These are phyloP conservation scores for Lactifluus piperatus DNA, from an alignment of 768 basidiomycete species.

Conservation along the genomic window DNA sequence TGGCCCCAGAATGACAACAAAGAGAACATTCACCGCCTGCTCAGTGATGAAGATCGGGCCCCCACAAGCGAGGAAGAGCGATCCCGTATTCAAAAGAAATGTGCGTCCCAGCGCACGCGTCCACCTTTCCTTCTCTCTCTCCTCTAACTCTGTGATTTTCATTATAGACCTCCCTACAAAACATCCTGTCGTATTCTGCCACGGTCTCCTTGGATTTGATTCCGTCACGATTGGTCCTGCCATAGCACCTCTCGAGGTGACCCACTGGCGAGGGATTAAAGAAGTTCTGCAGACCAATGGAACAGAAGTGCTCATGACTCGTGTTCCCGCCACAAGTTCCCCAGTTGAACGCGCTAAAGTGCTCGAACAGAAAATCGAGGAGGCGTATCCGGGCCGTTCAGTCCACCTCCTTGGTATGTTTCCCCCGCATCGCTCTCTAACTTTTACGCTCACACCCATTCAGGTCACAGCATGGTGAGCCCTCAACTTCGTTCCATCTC, in stretches of 20 bases:
- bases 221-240: conserved; percentile 69
- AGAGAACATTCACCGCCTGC: conserved; percentile 35
- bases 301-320: conserved; percentile 83
- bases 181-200: conserved; percentile 90
- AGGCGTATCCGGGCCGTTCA: conserved; percentile 69
- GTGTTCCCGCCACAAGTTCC: conserved; percentile 88
- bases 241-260: conserved; percentile 75
- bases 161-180: conserved; percentile 64
- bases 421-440: not conserved
- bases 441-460: not conserved
- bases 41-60: conserved; percentile 45
- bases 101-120: conserved; percentile 36
- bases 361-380: conserved; percentile 72
- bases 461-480: conserved; percentile 71
- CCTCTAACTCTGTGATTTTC: not conserved
- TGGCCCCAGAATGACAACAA: conserved; percentile 48
- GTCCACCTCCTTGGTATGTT: conserved; percentile 77
- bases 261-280: conserved; percentile 95
- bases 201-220: conserved; percentile 88
- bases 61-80: conserved; percentile 41
- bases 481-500: not conserved
- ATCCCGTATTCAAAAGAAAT: conserved; percentile 44
- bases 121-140: not conserved
- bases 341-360: conserved; percentile 85
- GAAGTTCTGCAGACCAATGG: conserved; percentile 87